Evolutionary conservation across 1,139 yeast species (phyloP).

Genomic region (Kurtzmaniella quercitrusa): DNA sequence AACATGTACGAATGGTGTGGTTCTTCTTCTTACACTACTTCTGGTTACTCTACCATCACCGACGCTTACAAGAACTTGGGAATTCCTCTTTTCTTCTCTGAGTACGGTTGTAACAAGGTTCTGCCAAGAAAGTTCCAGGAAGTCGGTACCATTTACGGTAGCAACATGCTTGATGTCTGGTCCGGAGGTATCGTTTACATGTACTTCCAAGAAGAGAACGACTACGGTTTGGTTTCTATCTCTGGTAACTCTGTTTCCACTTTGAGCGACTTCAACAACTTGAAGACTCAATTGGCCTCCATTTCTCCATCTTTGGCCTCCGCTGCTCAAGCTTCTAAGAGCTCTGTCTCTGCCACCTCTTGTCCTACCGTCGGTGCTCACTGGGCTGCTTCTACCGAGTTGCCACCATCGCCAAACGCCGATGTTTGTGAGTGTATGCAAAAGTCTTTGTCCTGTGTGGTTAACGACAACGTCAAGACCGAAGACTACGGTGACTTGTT

Average conservation of each 20-base stretch:
- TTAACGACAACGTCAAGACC: conserved; percentile 35
- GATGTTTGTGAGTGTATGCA: conserved; percentile 55
- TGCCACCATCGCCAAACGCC: conserved; percentile 70
- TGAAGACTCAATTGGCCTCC: conserved; percentile 55
- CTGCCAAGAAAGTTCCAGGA: conserved; percentile 70
- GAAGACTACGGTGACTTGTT: conserved; percentile 54
- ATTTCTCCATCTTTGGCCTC: conserved; percentile 41
- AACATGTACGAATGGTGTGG: conserved; percentile 99
- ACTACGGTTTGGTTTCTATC: conserved; percentile 73
- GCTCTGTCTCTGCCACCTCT: conserved; percentile 22
- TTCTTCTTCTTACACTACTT: conserved; percentile 49
- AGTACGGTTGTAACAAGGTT: conserved; percentile 79
- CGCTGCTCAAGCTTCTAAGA: conserved; percentile 18
- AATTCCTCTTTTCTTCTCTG: conserved; percentile 84
- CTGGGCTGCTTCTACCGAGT: conserved; percentile 52
- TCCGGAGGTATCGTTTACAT: conserved; percentile 90
- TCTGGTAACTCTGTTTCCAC: conserved; percentile 36
- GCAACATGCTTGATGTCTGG: conserved; percentile 75
- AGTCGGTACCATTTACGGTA: conserved; percentile 55
- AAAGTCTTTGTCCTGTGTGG: conserved; percentile 47
- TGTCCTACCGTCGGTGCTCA: conserved; percentile 50
- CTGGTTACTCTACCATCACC: conserved; percentile 77
- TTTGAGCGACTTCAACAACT: conserved; percentile 43
- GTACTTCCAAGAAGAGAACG: conserved; percentile 80
- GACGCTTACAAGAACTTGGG: conserved; percentile 65